Conservation (phyloP, 352 stramenopile species). For the Pythium sukuiense region DNA sequence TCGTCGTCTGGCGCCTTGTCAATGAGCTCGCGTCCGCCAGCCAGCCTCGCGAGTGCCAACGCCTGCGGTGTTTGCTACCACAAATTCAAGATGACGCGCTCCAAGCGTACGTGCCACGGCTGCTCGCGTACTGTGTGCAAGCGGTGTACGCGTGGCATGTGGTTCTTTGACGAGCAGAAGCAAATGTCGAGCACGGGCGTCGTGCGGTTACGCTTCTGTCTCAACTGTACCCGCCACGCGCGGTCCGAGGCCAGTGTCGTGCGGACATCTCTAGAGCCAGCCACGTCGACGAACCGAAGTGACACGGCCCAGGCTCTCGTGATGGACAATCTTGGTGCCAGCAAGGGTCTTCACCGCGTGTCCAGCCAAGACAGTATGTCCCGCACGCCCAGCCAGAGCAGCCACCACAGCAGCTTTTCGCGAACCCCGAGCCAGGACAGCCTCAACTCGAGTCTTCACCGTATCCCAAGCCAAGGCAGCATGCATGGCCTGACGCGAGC, state of each 20-base stretch:
- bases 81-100: slow-evolving; percentile 38
- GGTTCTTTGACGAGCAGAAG: slow-evolving; percentile 39
- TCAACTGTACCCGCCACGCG: slow-evolving; percentile 36
- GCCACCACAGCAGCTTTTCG: slow-evolving; percentile 9
- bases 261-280: slow-evolving; percentile 3
- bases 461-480: slow-evolving; percentile 16
- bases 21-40: not conserved
- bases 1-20: slow-evolving; percentile 7
- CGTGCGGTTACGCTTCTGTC: slow-evolving; percentile 34
- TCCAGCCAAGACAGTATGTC: slow-evolving; percentile 22
- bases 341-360: slow-evolving; percentile 20
- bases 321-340: slow-evolving; percentile 10
- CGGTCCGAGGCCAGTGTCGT: slow-evolving; percentile 22
- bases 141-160: slow-evolving; percentile 33
- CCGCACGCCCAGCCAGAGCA: slow-evolving; percentile 13
- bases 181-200: slow-evolving; percentile 33
- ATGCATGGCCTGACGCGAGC: not conserved
- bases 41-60: slow-evolving; percentile 22
- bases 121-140: slow-evolving; percentile 36
- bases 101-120: slow-evolving; percentile 34
- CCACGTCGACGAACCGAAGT: slow-evolving; percentile 8
- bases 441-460: slow-evolving; percentile 5
- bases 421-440: slow-evolving; percentile 17
- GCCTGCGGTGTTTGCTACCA: slow-evolving; percentile 40
- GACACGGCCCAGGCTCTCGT: slow-evolving; percentile 4